Evolutionary conservation across 148 eudicot genomes (phyloP).

Genomic region (Agrostemma githago): DNA sequence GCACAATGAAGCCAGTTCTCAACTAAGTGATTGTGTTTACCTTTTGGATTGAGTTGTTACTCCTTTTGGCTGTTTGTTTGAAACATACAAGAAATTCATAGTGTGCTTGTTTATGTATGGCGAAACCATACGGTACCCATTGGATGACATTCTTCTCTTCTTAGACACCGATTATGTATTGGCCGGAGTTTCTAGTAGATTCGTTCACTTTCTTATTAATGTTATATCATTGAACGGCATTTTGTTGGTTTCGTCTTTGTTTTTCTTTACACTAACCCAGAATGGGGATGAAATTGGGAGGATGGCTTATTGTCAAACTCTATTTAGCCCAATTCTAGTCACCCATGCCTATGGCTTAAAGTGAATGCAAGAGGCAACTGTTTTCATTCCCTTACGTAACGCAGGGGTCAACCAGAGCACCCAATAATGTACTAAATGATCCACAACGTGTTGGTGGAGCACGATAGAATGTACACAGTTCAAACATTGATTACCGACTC

Average conservation of each 20-base stretch:
- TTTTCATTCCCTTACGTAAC: too few species aligned
- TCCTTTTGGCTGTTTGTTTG: constrained; percentile 9
- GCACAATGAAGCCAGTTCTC: neutral
- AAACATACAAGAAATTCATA: neutral
- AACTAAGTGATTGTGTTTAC: neutral
- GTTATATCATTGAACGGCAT: neutral
- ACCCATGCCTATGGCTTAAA: too few species aligned
- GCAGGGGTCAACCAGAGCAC: too few species aligned
- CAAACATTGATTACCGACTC: too few species aligned
- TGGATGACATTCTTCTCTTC: neutral
- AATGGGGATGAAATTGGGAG: too few species aligned
- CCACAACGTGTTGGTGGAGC: too few species aligned
- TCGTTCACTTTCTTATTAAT: neutral
- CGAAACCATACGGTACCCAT: neutral
- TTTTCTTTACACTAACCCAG: too few species aligned
- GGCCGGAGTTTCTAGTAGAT: neutral
- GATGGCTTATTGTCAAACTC: too few species aligned
- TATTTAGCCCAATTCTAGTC: too few species aligned
- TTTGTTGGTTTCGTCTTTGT: neutral
- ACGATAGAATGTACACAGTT: too few species aligned
- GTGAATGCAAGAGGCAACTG: too few species aligned
- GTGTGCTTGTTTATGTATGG: constrained; percentile 5
- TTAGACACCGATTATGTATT: neutral
- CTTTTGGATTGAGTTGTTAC: constrained; percentile 5
- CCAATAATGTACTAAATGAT: too few species aligned